Evolutionary conservation across 306 rosid species (phyloP).

Genomic region (Vicia faba): DNA sequence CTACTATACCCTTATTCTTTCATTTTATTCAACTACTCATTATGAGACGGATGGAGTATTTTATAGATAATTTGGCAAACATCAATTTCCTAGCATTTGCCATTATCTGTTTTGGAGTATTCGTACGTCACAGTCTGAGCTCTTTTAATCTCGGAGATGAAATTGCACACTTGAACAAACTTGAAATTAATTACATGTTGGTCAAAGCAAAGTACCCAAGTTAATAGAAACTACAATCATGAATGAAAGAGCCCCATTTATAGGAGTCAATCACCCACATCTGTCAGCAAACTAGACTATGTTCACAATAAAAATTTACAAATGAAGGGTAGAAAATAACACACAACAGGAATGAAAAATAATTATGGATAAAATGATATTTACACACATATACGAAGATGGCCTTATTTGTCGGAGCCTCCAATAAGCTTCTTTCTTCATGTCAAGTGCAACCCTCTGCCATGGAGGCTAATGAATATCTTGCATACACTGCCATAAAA

Average conservation of each 20-base stretch:
- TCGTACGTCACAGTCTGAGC: neutral
- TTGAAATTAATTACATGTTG: constrained; percentile 46
- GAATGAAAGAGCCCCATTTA: constrained; percentile 38
- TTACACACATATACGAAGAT: constrained; percentile 83
- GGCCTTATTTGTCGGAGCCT: constrained; percentile 90
- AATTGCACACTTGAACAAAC: constrained; percentile 39
- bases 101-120: neutral
- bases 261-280: constrained; percentile 43
- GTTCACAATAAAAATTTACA: constrained; percentile 63
- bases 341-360: constrained; percentile 51
- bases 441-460: constrained; percentile 51
- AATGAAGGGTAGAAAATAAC: constrained; percentile 50
- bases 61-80: too few relatives aligned
- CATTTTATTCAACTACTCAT: too few relatives aligned
- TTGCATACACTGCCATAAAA: constrained; percentile 59
- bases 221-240: constrained; percentile 33
- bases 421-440: constrained; percentile 57
- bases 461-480: constrained; percentile 88
- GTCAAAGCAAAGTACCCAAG: constrained; percentile 36
- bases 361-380: constrained; percentile 51
- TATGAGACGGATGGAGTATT: too few relatives aligned
- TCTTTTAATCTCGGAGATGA: neutral
- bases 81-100: too few relatives aligned
- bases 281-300: constrained; percentile 49
- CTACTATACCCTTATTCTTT: too few relatives aligned